Evolutionary conservation across 371 early-diverging fungal genomes (phyloP).

Genomic region (Rhizopus sp.): DNA sequence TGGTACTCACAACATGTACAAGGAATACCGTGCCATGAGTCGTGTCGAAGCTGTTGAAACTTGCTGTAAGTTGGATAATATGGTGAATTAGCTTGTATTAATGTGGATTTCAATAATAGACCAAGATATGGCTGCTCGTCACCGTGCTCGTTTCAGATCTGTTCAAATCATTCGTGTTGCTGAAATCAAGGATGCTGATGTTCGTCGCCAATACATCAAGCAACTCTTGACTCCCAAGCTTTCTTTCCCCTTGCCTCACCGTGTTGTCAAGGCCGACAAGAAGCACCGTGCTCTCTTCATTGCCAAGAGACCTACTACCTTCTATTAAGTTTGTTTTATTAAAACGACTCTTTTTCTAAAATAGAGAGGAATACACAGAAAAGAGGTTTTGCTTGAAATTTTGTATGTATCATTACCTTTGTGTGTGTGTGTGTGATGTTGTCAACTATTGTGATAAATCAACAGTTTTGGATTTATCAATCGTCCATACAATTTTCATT

Average conservation of each 20-base stretch:
- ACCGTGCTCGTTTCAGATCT: conserved; percentile 93
- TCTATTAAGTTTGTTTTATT: conserved; percentile 49
- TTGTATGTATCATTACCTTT: no score
- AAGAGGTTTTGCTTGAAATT: no score
- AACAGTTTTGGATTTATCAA: background rate
- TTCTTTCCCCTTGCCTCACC: conserved; percentile 96
- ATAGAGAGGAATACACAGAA: background rate
- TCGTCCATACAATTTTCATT: background rate
- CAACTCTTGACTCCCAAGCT: conserved; percentile 84
- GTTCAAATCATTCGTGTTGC: conserved; percentile 95
- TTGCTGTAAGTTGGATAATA: conserved; percentile 65
- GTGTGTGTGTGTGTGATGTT: no score
- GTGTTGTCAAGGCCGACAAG: conserved; percentile 73
- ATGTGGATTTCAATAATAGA: conserved; percentile 41
- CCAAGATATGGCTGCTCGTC: conserved; percentile 97
- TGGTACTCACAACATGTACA: conserved; percentile 99
- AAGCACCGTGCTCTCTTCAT: conserved; percentile 71
- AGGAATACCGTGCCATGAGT: conserved; percentile 97
- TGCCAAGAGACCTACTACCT: conserved; percentile 87
- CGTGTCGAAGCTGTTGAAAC: conserved; percentile 90
- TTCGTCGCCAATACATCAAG: conserved; percentile 93
- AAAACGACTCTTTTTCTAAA: background rate
- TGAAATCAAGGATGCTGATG: conserved; percentile 81
- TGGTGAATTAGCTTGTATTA: background rate
- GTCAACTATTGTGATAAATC: no score